phyloP scores from a whole-genome alignment of 768 basidiomycete genomes.

The Agrocybe praecox region DNA sequence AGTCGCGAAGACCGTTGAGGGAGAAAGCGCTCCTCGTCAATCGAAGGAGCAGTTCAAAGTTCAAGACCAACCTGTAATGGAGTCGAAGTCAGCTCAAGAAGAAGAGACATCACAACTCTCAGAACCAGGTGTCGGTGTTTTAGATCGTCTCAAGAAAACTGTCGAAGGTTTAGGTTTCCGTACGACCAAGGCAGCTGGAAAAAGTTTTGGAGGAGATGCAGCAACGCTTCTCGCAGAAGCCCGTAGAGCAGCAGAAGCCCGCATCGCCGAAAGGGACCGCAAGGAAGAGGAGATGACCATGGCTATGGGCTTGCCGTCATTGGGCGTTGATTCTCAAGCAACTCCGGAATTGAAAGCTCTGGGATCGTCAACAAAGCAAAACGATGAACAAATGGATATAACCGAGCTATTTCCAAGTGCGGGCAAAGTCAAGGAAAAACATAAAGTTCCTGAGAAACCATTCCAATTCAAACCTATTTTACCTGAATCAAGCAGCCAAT shows the following conservation, averaged over 20 bases:
- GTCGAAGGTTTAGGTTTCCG: conserved; percentile 68
- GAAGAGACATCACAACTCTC: neutral
- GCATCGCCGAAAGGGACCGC: conserved; percentile 65
- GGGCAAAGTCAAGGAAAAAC: conserved; percentile 34
- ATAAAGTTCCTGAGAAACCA: conserved; percentile 28
- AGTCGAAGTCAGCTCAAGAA: neutral
- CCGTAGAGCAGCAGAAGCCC: conserved; percentile 66
- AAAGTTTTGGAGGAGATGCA: conserved; percentile 59
- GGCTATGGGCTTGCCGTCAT: conserved; percentile 12
- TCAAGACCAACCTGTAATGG: conserved; percentile 2
- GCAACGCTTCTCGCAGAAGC: conserved; percentile 68
- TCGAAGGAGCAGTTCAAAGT: conserved; percentile 35
- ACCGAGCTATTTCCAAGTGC: conserved; percentile 59
- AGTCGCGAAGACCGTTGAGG: conserved; percentile 44
- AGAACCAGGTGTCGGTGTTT: conserved; percentile 47
- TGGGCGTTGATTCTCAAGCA: neutral
- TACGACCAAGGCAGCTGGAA: conserved; percentile 57
- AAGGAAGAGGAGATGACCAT: conserved; percentile 41
- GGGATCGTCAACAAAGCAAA: conserved; percentile 6
- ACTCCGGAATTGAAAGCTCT: conserved; percentile 11
- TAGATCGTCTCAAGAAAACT: conserved; percentile 71
- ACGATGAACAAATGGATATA: conserved; percentile 51
- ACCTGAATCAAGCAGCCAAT: conserved; percentile 1
- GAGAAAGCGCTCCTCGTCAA: conserved; percentile 31
- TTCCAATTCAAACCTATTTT: conserved; percentile 25